Evolutionary conservation across 2,329 filamentous ascomycete species (phyloP).

Genomic region (Cladosporium sp.): DNA sequence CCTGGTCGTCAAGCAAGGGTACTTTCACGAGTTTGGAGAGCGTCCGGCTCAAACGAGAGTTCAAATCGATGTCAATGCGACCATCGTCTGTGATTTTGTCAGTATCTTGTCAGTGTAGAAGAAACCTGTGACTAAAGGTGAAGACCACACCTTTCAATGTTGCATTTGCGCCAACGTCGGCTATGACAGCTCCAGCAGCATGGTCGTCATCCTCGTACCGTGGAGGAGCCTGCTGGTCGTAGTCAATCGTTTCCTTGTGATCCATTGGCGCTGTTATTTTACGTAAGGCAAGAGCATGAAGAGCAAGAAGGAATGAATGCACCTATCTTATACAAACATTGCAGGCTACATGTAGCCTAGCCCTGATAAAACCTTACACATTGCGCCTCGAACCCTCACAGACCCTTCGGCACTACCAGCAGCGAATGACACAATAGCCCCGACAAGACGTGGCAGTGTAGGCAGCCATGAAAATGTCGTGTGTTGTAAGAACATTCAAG

Average conservation of each 20-base stretch:
- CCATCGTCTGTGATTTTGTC: slow-evolving; percentile 3
- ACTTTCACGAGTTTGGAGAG: slow-evolving; percentile 5
- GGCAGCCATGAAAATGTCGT: neutral
- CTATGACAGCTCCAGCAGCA: neutral
- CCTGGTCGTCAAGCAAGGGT: neutral
- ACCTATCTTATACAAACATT: neutral
- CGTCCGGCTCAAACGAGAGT: slow-evolving; percentile 7
- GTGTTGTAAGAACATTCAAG: too few relatives aligned
- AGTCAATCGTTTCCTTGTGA: neutral
- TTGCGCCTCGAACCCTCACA: neutral
- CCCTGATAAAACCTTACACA: neutral
- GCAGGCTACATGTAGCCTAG: neutral
- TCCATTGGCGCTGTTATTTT: neutral
- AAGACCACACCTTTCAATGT: neutral
- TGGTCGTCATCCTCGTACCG: neutral
- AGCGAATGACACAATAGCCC: neutral
- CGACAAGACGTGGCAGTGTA: neutral
- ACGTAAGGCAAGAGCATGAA: neutral
- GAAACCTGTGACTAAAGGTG: neutral
- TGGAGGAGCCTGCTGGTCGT: neutral
- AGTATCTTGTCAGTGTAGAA: neutral
- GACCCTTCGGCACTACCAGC: neutral
- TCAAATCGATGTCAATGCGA: slow-evolving; percentile 11
- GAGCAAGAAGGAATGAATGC: neutral
- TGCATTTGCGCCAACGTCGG: neutral